Percentiles rank a stretch among this genome's conserved stretches.
phyloP scores from a whole-genome alignment of 23 red algal genomes.

The Agarophyton chilense region DNA sequence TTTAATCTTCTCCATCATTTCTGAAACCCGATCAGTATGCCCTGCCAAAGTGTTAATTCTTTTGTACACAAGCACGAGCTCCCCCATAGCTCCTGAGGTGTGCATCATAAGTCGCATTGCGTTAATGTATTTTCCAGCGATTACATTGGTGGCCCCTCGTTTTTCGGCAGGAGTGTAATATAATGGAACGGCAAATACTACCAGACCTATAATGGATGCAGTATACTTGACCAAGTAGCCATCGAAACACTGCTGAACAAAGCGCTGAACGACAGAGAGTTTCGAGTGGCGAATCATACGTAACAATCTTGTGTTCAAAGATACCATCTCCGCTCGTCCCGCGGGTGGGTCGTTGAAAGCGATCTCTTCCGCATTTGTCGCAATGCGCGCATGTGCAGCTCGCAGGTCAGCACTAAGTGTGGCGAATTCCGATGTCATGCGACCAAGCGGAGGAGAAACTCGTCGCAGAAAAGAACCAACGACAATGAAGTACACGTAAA shows the following conservation, averaged over 20 bases:
- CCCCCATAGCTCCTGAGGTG: constrained; percentile 71
- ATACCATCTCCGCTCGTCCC: constrained; percentile 66
- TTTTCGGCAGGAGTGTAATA: constrained; percentile 45
- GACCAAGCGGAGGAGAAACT: constrained; percentile 78
- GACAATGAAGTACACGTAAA: constrained; percentile 81
- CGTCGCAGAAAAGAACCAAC: constrained; percentile 40
- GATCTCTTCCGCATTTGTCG: constrained; percentile 77
- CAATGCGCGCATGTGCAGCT: constrained; percentile 64
- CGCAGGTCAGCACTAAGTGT: constrained; percentile 64
- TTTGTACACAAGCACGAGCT: constrained; percentile 86
- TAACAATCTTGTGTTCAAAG: constrained; percentile 60
- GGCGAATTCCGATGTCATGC: constrained; percentile 73
- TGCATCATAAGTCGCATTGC: constrained; percentile 84
- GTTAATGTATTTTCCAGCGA: constrained; percentile 70
- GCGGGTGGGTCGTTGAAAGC: constrained; percentile 88
- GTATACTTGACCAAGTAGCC: constrained; percentile 85
- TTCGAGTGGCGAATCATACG: constrained; percentile 61
- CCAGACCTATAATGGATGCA: constrained; percentile 77
- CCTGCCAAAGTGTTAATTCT: constrained; percentile 71
- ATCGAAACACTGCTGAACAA: constrained; percentile 76
- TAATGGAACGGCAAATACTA: constrained; percentile 78
- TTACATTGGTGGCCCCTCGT: constrained; percentile 24
- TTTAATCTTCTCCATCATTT: constrained; percentile 80
- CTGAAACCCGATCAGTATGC: constrained; percentile 70
- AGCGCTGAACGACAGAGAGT: constrained; percentile 68